These are phyloP conservation scores for Penicillium oxalicum DNA, from an alignment of 2,329 filamentous ascomycete genomes.

Conservation along the genomic window DNA sequence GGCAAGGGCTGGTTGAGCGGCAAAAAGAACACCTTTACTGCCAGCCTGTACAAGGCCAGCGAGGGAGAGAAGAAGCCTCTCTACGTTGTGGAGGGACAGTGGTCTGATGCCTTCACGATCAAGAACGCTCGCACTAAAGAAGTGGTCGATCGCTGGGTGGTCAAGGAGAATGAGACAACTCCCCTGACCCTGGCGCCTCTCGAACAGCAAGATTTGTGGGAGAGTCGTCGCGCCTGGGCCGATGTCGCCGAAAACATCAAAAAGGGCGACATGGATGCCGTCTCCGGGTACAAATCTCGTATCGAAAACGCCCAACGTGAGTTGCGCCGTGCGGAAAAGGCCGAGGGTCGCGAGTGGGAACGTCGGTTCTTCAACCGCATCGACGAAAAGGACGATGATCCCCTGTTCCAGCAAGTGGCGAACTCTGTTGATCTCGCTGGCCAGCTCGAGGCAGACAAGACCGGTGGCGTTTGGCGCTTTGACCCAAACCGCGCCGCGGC, in stretches of 20 bases:
- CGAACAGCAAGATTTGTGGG: constrained; percentile 76
- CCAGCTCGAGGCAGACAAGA: constrained; percentile 56
- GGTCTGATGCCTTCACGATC: constrained; percentile 77
- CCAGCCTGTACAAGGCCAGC: constrained; percentile 63
- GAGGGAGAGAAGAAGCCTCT: constrained; percentile 63
- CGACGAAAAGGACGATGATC: constrained; percentile 31
- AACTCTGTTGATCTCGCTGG: constrained; percentile 35
- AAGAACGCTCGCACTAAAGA: constrained; percentile 56
- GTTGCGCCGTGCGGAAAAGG: constrained; percentile 65
- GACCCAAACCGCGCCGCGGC: constrained; percentile 49
- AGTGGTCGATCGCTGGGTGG: constrained; percentile 56
- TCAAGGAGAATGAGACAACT: constrained; percentile 53
- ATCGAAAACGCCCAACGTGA: constrained; percentile 86
- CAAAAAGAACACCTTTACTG: constrained; percentile 88
- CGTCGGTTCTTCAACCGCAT: constrained; percentile 67
- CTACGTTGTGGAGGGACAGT: constrained; percentile 79
- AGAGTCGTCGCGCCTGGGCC: constrained; percentile 81
- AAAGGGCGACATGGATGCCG: constrained; percentile 75
- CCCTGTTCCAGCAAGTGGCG: constrained; percentile 39
- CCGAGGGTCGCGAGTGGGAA: constrained; percentile 72
- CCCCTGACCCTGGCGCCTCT: constrained; percentile 66
- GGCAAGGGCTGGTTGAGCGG: constrained; percentile 92
- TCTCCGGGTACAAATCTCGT: constrained; percentile 71
- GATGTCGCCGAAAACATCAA: constrained; percentile 77
- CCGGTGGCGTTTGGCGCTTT: constrained; percentile 65